Conservation (phyloP, 345 rosid species). For the Eucalyptus sp. region DNA sequence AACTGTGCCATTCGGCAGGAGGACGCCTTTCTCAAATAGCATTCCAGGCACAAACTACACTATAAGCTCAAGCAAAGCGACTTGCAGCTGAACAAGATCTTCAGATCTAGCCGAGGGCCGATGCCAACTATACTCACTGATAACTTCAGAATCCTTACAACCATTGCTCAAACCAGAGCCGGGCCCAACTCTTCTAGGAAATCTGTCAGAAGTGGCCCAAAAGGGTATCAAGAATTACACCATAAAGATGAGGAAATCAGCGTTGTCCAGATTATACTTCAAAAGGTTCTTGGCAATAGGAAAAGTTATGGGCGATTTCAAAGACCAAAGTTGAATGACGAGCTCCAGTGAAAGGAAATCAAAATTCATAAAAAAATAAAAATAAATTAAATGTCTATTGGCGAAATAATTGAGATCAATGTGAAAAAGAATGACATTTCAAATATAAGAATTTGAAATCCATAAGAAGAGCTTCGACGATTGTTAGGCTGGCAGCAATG, state of each 20-base stretch:
- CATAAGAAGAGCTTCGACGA: background rate
- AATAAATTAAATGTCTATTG: background rate
- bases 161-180: background rate
- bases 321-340: background rate
- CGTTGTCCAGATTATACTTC: background rate
- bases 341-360: background rate
- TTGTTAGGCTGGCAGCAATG: background rate
- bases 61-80: background rate
- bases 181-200: background rate
- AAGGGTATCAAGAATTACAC: background rate
- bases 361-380: background rate
- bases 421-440: background rate
- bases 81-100: background rate
- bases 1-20: background rate
- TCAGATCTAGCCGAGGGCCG: background rate
- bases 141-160: background rate
- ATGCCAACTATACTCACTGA: rapidly evolving
- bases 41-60: background rate
- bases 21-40: background rate
- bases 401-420: background rate
- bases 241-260: background rate
- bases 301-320: background rate
- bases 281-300: background rate
- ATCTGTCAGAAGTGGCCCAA: background rate
- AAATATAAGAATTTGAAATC: background rate